Evolutionary conservation across 441 rosid genomes (phyloP).

Genomic region (Populus hybrid): DNA sequence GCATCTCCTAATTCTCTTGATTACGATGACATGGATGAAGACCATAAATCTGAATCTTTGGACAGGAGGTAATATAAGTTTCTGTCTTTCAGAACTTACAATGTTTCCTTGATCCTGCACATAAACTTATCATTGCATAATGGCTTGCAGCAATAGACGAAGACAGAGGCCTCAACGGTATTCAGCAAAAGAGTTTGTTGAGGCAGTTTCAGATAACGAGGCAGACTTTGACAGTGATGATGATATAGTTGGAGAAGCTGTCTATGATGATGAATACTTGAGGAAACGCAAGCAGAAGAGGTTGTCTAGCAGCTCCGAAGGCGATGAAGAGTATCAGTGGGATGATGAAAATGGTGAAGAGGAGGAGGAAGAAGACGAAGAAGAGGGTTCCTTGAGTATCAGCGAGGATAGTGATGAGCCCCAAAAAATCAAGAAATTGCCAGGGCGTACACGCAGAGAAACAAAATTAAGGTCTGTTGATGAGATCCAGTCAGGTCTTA

Average conservation of each 20-base stretch:
- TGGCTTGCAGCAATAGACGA: constrained; percentile 57
- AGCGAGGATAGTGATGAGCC: constrained; percentile 88
- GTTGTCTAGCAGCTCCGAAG: constrained; percentile 88
- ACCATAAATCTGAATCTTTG: constrained; percentile 45
- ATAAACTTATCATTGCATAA: constrained; percentile 13
- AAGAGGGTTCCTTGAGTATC: constrained; percentile 63
- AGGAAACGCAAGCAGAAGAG: constrained; percentile 75
- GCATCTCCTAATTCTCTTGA: constrained; percentile 58
- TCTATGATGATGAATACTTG: constrained; percentile 91
- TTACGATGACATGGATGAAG: constrained; percentile 56
- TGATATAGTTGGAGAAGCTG: constrained; percentile 97
- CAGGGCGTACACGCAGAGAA: constrained; percentile 71
- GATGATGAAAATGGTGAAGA: constrained; percentile 81
- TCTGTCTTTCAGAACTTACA: constrained; percentile 5
- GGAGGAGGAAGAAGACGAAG: constrained; percentile 84
- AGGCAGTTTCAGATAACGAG: constrained; percentile 86
- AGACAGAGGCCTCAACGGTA: constrained; percentile 91
- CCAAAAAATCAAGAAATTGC: constrained; percentile 60
- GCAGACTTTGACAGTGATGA: constrained; percentile 91
- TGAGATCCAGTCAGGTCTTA: constrained; percentile 74
- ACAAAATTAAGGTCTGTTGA: constrained; percentile 69
- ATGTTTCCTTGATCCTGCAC: constrained; percentile 4
- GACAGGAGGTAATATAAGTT: constrained; percentile 61
- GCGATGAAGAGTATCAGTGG: constrained; percentile 89
- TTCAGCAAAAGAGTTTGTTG: constrained; percentile 74